Evolutionary conservation across 768 basidiomycete species (phyloP).

Genomic region (Hygrophorus russula): DNA sequence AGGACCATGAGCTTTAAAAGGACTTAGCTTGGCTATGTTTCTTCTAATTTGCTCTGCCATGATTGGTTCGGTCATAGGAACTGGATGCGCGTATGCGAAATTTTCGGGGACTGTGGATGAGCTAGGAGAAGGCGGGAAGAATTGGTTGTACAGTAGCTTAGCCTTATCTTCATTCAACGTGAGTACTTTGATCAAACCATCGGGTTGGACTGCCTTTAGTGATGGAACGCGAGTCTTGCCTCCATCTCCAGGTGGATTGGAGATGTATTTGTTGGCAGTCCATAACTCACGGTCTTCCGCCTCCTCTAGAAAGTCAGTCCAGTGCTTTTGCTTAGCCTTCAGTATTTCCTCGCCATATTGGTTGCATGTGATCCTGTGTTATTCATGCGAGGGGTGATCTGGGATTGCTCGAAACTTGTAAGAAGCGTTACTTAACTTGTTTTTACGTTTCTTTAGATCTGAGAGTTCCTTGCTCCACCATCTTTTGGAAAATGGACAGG

Average conservation of each 20-base stretch:
- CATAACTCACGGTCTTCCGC: slow-evolving; percentile 2
- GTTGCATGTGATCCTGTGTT: slow-evolving; percentile 10
- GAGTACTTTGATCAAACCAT: background rate
- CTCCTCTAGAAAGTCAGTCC: slow-evolving; percentile 11
- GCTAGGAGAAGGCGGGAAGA: slow-evolving; percentile 12
- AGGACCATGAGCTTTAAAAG: slow-evolving; percentile 13
- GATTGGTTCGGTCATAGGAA: slow-evolving; percentile 10
- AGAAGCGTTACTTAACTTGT: no score
- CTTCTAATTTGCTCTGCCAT: slow-evolving; percentile 4
- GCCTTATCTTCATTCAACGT: slow-evolving; percentile 9
- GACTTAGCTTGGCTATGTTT: slow-evolving; percentile 7
- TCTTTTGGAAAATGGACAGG: no score
- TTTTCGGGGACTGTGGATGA: slow-evolving; percentile 7
- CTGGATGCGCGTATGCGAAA: background rate
- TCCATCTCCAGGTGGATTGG: background rate
- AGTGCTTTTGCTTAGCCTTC: slow-evolving; percentile 8
- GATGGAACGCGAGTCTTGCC: slow-evolving; percentile 7
- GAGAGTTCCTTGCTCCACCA: no score
- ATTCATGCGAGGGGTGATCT: no score
- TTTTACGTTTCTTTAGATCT: no score
- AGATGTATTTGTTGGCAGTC: slow-evolving; percentile 9
- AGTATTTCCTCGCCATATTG: background rate
- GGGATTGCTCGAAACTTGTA: no score
- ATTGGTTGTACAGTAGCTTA: slow-evolving; percentile 5
- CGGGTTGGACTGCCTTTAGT: background rate